Base-by-base conservation (phyloP, 2,329 filamentous ascomycete species). In the Pseudogymnoascus sp. region DNA sequence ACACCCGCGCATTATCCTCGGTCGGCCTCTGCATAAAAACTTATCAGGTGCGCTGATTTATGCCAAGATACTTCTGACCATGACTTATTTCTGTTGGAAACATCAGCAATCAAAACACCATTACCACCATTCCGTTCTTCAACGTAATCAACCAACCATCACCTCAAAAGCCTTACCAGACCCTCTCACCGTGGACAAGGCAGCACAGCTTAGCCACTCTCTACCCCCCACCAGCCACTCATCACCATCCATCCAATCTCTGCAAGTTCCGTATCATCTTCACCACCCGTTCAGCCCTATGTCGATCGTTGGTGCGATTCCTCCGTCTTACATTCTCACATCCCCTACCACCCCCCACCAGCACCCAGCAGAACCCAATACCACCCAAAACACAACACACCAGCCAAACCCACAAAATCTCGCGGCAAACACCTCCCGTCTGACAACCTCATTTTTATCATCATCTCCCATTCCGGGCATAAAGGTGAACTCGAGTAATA, bases 231-330 rank as follows among this genome's bases (percentile, higher is more conserved):
- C 46, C 14, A 53, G 23, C 46, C 23, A 31, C 46, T 31, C 18
- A 2, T 3, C 23, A 9, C 28, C 28, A 31, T 8, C 14, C n/a
- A 49, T 31, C 46, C 25, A 53, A 53, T 53, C 46, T 53, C 25
- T 23, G 14, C 46, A 16, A 11, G 46, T 53, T 31, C 46, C 14
- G 25, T 18, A 31, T 53, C 46, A 53, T 53, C 23, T 53, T 25
- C 46, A 31, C 23, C 7, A n/a, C 46, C 46, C 14, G 46, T n/a
- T 53, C 46, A 53, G 46, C 46, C 46, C 46, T 53, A 53, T 53
- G 46, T 16, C 46, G 46, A 53, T 53, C 46, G 25, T n/a, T 25
- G n/a, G 25, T 53, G 31, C n/a, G 25, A 53, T 53, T 53, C 46
- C 18, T 53, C 46, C 46, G 46, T 53, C 46, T 53, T 53, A 53